These are phyloP conservation scores for Exophiala lecanii-corni DNA, from an alignment of 2,329 filamentous ascomycete genomes.

Conservation along the genomic window DNA sequence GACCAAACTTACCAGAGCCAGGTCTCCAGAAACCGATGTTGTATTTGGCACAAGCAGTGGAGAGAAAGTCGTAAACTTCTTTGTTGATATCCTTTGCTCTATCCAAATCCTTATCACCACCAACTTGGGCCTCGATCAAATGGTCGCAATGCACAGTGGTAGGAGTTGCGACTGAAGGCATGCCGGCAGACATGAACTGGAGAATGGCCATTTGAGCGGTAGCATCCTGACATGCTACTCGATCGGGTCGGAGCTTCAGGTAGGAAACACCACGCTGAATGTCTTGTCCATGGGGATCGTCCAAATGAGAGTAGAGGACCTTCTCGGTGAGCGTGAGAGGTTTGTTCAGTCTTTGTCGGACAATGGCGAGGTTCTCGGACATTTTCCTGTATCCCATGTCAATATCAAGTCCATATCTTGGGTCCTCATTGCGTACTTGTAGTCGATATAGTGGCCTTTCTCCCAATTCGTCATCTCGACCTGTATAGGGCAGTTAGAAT, in stretches of 20 bases:
- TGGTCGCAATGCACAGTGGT: constrained; percentile 98
- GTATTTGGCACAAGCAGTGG: constrained; percentile 93
- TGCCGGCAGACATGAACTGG: constrained; percentile 98
- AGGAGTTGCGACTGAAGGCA: constrained; percentile 91
- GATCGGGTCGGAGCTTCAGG: constrained; percentile 92
- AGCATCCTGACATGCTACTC: constrained; percentile 98
- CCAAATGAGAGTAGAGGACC: constrained; percentile 97
- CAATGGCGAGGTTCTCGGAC: constrained; percentile 92
- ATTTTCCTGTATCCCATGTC: constrained; percentile 68
- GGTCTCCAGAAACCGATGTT: constrained; percentile 99
- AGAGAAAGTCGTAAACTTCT: constrained; percentile 97
- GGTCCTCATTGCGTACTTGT: constrained; percentile 49
- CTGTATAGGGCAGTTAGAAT: constrained; percentile 32
- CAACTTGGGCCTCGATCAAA: constrained; percentile 95
- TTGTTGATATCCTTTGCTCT: constrained; percentile 93
- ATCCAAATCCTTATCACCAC: constrained; percentile 87
- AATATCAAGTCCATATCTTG: background rate
- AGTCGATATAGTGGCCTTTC: constrained; percentile 96
- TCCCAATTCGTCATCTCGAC: constrained; percentile 98
- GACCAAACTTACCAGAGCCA: constrained; percentile 94
- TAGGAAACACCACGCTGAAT: constrained; percentile 95
- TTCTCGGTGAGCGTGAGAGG: constrained; percentile 96
- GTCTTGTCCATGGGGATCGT: constrained; percentile 92
- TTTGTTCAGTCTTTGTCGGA: constrained; percentile 82
- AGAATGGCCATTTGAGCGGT: constrained; percentile 99